Percentiles rank a stretch among this genome's conserved stretches.
These are phyloP conservation scores for Drechslerella coelobrocha DNA, from an alignment of 2,329 filamentous ascomycete genomes.

Conservation along the genomic window DNA sequence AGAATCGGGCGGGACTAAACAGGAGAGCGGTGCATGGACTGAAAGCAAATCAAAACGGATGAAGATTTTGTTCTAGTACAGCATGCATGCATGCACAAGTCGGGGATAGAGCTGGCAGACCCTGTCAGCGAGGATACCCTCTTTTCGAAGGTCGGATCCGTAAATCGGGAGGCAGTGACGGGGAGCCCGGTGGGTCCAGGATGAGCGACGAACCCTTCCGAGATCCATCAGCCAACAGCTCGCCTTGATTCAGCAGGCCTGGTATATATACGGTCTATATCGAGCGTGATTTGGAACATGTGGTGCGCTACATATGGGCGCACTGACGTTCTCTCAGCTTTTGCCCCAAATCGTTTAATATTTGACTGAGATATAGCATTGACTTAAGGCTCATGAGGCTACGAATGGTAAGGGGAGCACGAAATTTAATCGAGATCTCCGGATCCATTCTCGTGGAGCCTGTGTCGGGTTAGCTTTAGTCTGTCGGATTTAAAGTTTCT, in stretches of 20 bases:
- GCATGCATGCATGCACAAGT: conserved; percentile 4
- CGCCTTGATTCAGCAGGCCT: background rate
- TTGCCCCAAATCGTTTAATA: conserved; percentile 6
- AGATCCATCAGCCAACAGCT: conserved; percentile 23
- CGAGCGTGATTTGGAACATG: background rate
- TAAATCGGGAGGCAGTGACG: conserved; percentile 6
- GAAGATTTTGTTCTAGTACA: background rate
- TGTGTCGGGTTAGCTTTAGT: conserved; percentile 25
- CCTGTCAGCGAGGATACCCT: conserved; percentile 21
- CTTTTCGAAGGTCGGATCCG: conserved; percentile 19
- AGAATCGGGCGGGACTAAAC: background rate
- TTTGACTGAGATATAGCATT: background rate
- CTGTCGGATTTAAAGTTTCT: conserved; percentile 47
- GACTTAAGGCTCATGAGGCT: background rate
- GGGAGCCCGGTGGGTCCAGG: conserved; percentile 17
- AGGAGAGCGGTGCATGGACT: conserved; percentile 1
- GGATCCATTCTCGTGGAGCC: conserved; percentile 30
- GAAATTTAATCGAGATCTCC: conserved; percentile 33
- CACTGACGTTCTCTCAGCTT: conserved; percentile 7
- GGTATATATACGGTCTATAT: background rate
- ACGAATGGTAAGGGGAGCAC: background rate
- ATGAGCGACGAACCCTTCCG: conserved; percentile 20
- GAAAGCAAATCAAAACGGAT: conserved; percentile 2
- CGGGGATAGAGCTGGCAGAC: conserved; percentile 6
- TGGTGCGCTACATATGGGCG: background rate